phyloP scores from a whole-genome alignment of 2,329 filamentous ascomycete species.

The Pseudogymnoascus sp. region DNA sequence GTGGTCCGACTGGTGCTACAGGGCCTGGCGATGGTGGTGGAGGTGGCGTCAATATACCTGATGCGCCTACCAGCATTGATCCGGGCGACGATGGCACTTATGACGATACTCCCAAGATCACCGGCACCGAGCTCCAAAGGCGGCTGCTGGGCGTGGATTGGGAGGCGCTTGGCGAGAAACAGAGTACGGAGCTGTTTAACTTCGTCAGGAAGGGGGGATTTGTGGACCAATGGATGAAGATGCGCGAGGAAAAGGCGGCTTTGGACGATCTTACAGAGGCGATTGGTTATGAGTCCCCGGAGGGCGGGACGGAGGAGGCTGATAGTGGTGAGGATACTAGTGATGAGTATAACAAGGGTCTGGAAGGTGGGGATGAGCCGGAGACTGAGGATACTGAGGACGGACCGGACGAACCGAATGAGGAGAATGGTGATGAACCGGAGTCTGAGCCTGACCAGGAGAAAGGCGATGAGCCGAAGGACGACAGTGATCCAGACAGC shows the following conservation, averaged over 20 bases:
- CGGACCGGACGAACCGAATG: too few species aligned
- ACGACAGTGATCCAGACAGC: background rate
- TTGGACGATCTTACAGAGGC: background rate
- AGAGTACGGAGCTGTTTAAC: background rate
- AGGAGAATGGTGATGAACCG: constrained; percentile 30
- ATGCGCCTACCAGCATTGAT: background rate
- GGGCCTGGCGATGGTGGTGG: too few species aligned
- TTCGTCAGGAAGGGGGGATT: background rate
- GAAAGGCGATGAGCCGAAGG: background rate
- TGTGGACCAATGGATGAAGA: background rate
- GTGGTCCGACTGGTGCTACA: background rate
- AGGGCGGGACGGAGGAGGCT: background rate
- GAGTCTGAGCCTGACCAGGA: constrained; percentile 51
- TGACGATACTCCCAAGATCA: background rate
- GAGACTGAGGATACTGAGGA: background rate
- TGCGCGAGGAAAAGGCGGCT: background rate
- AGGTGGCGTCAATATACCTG: background rate
- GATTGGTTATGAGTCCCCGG: background rate
- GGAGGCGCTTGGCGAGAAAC: background rate
- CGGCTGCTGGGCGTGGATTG: background rate
- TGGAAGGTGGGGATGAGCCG: background rate
- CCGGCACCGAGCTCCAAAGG: background rate
- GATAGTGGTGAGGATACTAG: background rate
- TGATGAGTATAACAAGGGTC: background rate
- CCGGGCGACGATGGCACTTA: background rate